Evolutionary conservation across 2,329 filamentous ascomycete species (phyloP).

Genomic region (Botrytis galanthina): DNA sequence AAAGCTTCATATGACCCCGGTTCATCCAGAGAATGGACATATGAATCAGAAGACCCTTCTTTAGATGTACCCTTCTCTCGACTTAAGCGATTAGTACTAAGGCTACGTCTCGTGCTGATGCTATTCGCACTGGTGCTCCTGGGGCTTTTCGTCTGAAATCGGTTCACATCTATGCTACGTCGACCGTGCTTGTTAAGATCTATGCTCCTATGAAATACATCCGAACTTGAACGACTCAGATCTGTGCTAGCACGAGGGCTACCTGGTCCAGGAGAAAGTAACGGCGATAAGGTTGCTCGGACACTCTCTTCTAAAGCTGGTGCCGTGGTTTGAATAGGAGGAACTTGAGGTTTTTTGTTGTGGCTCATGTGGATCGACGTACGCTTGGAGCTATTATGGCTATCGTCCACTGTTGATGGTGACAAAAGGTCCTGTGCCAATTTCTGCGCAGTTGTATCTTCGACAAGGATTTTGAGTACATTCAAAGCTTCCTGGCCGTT

Average conservation of each 20-base stretch:
- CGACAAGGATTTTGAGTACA: slow-evolving; percentile 55
- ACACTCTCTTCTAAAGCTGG: slow-evolving; percentile 53
- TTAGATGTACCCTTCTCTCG: slow-evolving; percentile 53
- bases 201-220: slow-evolving; percentile 52
- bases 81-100: slow-evolving; percentile 48
- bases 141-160: slow-evolving; percentile 44
- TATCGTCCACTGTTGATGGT: slow-evolving; percentile 26
- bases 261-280: slow-evolving; percentile 38
- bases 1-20: slow-evolving; percentile 70
- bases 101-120: slow-evolving; percentile 47
- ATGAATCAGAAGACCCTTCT: slow-evolving; percentile 70
- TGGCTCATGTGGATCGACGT: slow-evolving; percentile 28
- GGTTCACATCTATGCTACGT: slow-evolving; percentile 53
- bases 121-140: slow-evolving; percentile 60
- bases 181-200: slow-evolving; percentile 43
- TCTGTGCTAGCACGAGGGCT: slow-evolving; percentile 59
- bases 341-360: slow-evolving; percentile 24
- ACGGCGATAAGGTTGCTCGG: slow-evolving; percentile 58
- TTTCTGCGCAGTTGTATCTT: slow-evolving; percentile 38
- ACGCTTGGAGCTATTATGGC: slow-evolving; percentile 31
- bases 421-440: slow-evolving; percentile 36
- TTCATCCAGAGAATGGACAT: slow-evolving; percentile 69
- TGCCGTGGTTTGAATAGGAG: slow-evolving; percentile 30
- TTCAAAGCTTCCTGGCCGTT: slow-evolving; percentile 80
- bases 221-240: slow-evolving; percentile 51